Evolutionary conservation across 305 asterid genomes (phyloP), one percentile per base, ranked within the genome.

Genomic region (Lippia alba): DNA sequence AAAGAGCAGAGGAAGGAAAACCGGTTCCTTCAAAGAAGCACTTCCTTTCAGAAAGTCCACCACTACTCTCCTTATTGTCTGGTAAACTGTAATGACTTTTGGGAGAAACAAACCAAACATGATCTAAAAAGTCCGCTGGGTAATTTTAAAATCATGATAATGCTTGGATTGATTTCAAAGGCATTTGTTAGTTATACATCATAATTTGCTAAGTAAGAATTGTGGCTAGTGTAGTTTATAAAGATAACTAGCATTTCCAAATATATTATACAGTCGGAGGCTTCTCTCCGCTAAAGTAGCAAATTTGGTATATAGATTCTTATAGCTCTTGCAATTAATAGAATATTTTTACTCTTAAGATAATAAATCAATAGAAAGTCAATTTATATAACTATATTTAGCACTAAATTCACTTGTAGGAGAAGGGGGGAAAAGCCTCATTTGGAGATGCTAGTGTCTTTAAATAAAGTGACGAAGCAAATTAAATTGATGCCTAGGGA

Each of bases 401-500:
- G 57, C 57, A 7, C 30, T 12, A 48, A 48, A 12, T 61, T 62
- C 54, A 41, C 36, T 61, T 40, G 14, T 20, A 12, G 30, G 30
- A 4, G 40, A 16, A 16, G 7, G 36, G 45, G 12, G 45, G 12
- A 14, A 12, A 12, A 5, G 56, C 18, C 49, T 51, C 24, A 65
- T 32, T 20, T 10, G 11, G 2, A 55, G 15, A 55, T 53, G 58
- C 32, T 53, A 53, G 58, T 16, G 20, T 18, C 30, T 12, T 6
- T 2, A 17, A 16, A 15, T 11, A 49, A 15, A n/a, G 51, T 60
- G 11, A 8, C 34, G 18, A 33, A 12, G 78, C 16, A 30, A 8
- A 30, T 5, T 51, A 34, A 68, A 61, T 32, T 56, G 30, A 69
- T 24, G 62, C 12, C 61, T 56, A 48, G 16, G 41, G 14, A 54